phyloP scores from a whole-genome alignment of 176 grass and related monocot species.

The Oryza meridionalis region DNA sequence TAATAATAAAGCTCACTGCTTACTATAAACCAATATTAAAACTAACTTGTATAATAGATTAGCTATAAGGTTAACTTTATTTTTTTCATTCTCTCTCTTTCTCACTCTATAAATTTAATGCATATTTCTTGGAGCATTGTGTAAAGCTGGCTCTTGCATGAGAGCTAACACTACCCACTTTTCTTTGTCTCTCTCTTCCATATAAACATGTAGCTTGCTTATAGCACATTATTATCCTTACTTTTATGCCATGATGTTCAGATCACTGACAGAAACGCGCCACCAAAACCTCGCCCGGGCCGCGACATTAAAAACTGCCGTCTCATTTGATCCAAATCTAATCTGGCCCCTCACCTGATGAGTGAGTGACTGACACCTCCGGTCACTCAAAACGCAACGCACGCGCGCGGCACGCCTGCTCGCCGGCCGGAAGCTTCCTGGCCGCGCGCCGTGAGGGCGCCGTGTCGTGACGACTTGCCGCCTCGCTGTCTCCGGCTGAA shows the following conservation, averaged over 20 bases:
- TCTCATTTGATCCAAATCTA: background rate
- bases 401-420: background rate
- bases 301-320: background rate
- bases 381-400: background rate
- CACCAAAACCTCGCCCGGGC: background rate
- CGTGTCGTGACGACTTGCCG: background rate
- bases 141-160: no score
- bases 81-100: no score
- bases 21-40: no score
- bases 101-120: no score
- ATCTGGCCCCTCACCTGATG: background rate
- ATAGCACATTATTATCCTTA: no score
- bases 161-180: no score
- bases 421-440: background rate
- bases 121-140: no score
- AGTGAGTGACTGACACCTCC: background rate
- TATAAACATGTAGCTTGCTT: no score
- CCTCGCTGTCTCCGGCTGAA: background rate
- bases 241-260: background rate
- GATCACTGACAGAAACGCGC: conserved; percentile 18
- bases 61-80: no score
- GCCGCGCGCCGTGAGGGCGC: background rate
- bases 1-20: no score
- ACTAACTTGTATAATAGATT: no score
- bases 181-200: no score